Percentiles rank a stretch among this genome's conserved stretches.
phyloP scores from a whole-genome alignment of 2,329 filamentous ascomycete species.

The Mycosphaerella arachidis region DNA sequence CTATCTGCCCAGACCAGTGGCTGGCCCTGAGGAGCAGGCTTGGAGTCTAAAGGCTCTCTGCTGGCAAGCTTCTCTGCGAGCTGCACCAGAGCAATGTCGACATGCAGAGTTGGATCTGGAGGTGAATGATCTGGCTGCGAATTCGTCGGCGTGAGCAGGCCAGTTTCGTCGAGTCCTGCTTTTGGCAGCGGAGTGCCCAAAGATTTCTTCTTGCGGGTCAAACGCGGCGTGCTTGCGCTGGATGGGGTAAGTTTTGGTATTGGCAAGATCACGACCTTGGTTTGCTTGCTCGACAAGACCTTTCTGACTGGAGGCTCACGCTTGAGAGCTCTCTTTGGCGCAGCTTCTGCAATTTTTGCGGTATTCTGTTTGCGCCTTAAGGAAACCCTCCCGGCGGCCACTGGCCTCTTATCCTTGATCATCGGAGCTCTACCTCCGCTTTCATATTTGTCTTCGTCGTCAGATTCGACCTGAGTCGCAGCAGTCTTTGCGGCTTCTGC shows the following conservation, averaged over 20 bases:
- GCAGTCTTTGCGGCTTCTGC: neutral
- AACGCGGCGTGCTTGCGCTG: neutral
- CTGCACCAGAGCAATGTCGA: neutral
- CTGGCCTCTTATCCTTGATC: neutral
- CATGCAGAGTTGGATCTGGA: neutral
- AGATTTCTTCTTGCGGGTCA: neutral
- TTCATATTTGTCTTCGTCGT: neutral
- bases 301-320: neutral
- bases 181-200: neutral
- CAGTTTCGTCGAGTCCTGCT: neutral
- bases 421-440: neutral
- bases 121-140: neutral
- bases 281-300: neutral
- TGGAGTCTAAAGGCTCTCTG: constrained; percentile 23
- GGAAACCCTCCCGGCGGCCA: neutral
- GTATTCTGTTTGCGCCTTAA: neutral
- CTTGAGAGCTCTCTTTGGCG: neutral
- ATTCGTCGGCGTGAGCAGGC: neutral
- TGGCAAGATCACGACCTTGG: neutral
- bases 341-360: neutral
- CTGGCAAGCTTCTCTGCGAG: constrained; percentile 26
- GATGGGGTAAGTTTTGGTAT: neutral
- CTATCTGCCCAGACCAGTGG: constrained; percentile 55
- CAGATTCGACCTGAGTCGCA: no score
- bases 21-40: constrained; percentile 32